phyloP scores from a whole-genome alignment of 176 grass and related monocot genomes.

The Canna indica region DNA sequence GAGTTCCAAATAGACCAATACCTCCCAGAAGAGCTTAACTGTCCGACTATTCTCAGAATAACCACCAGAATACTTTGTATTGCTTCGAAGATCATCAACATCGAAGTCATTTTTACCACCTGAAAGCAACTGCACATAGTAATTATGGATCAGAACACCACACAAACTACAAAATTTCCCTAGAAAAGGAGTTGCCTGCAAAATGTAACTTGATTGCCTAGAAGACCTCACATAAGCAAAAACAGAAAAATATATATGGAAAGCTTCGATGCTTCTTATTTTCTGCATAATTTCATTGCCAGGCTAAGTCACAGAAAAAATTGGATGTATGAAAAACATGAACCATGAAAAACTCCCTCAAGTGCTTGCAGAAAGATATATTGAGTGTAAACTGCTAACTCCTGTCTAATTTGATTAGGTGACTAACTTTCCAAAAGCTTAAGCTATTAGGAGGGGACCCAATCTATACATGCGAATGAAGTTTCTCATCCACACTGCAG shows the following conservation, averaged over 20 bases:
- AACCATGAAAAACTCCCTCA: background rate
- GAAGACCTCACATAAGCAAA: background rate
- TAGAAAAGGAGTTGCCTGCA: no score
- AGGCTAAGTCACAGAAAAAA: background rate
- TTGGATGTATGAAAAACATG: background rate
- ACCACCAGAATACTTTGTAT: slow-evolving; percentile 95
- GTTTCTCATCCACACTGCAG: no score
- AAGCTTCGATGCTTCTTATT: background rate
- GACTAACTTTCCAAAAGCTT: no score
- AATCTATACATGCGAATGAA: no score
- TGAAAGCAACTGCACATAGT: slow-evolving; percentile 68
- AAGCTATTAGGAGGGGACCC: no score
- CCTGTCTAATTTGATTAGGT: no score
- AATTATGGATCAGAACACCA: slow-evolving; percentile 28
- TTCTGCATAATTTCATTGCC: background rate
- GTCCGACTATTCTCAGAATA: slow-evolving; percentile 83
- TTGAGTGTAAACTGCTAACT: background rate
- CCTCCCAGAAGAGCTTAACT: slow-evolving; percentile 96
- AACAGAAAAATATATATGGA: background rate
- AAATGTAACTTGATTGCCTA: background rate
- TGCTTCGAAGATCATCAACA: slow-evolving; percentile 69
- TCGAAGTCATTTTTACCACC: slow-evolving; percentile 78
- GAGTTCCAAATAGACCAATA: slow-evolving; percentile 16
- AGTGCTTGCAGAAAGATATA: background rate
- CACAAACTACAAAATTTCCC: background rate